Evolutionary conservation across 768 basidiomycete species (phyloP).

Genomic region (Collybia sordida): DNA sequence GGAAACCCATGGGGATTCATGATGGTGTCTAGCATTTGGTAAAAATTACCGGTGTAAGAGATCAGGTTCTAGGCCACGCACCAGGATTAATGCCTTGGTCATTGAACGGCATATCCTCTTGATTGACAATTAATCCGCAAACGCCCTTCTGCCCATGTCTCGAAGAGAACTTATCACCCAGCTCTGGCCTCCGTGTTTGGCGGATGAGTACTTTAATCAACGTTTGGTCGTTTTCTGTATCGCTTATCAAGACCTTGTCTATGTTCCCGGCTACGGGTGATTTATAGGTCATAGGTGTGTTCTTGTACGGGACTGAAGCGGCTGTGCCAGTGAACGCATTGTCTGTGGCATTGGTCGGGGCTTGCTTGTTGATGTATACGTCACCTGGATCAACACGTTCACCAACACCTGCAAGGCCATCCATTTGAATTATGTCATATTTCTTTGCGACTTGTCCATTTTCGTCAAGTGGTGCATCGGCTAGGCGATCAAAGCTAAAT

Average conservation of each 20-base stretch:
- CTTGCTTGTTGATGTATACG: conserved; percentile 96
- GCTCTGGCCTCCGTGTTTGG: conserved; percentile 93
- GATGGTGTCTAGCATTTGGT: conserved; percentile 72
- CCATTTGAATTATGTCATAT: conserved; percentile 88
- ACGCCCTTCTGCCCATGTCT: conserved; percentile 99
- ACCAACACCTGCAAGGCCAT: conserved; percentile 94
- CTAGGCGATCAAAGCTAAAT: conserved; percentile 85
- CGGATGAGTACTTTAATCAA: conserved; percentile 97
- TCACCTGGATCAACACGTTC: conserved; percentile 92
- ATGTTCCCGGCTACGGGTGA: conserved; percentile 91
- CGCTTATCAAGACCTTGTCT: conserved; percentile 97
- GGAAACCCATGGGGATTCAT: conserved; percentile 99
- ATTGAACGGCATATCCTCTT: conserved; percentile 99
- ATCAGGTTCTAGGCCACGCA: conserved; percentile 30
- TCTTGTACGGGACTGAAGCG: conserved; percentile 84
- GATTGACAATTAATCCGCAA: conserved; percentile 97
- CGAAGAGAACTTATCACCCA: conserved; percentile 98
- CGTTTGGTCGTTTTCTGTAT: conserved; percentile 95
- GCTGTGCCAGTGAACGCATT: conserved; percentile 85
- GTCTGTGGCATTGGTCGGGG: conserved; percentile 91
- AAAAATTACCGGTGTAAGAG: conserved; percentile 6
- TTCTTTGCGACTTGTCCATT: conserved; percentile 78
- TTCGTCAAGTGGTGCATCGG: conserved; percentile 87
- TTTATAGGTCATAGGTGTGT: conserved; percentile 91
- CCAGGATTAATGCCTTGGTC: conserved; percentile 95